Evolutionary conservation across 257 asterid genomes (phyloP).

Genomic region (Ophiorrhiza pumila): DNA sequence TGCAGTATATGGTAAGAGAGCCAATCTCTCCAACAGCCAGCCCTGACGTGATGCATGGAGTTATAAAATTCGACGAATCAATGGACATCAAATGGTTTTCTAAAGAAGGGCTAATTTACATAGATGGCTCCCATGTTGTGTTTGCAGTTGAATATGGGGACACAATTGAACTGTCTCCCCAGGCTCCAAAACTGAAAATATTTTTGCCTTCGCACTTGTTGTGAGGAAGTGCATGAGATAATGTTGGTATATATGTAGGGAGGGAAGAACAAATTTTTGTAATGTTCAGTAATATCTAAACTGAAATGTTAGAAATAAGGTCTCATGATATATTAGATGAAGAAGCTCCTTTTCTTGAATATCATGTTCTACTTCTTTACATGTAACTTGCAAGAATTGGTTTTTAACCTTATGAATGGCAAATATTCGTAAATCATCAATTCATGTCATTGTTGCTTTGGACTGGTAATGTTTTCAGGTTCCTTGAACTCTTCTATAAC

Average conservation of each 20-base stretch:
- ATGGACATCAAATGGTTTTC: slow-evolving; percentile 77
- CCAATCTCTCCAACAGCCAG: slow-evolving; percentile 58
- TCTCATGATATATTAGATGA: background rate
- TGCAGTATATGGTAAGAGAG: slow-evolving; percentile 88
- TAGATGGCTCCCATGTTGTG: slow-evolving; percentile 81
- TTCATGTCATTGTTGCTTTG: background rate
- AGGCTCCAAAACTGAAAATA: slow-evolving; percentile 64
- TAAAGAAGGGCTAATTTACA: slow-evolving; percentile 53
- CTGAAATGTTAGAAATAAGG: background rate
- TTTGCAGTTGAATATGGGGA: slow-evolving; percentile 67
- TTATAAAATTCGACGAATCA: slow-evolving; percentile 41
- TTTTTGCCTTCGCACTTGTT: slow-evolving; percentile 51
- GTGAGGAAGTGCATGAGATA: slow-evolving; percentile 18
- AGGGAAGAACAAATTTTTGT: background rate
- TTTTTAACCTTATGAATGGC: background rate
- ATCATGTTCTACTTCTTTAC: background rate
- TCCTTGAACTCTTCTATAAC: background rate
- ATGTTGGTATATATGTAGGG: slow-evolving; percentile 5
- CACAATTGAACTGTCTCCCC: slow-evolving; percentile 58
- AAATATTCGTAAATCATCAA: background rate
- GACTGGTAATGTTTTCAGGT: background rate
- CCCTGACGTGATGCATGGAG: slow-evolving; percentile 43
- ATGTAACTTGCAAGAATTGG: background rate
- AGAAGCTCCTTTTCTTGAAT: background rate
- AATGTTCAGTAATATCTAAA: background rate